These are phyloP conservation scores for Aleurites moluccanus DNA, from an alignment of 441 rosid genomes.

Conservation along the genomic window DNA sequence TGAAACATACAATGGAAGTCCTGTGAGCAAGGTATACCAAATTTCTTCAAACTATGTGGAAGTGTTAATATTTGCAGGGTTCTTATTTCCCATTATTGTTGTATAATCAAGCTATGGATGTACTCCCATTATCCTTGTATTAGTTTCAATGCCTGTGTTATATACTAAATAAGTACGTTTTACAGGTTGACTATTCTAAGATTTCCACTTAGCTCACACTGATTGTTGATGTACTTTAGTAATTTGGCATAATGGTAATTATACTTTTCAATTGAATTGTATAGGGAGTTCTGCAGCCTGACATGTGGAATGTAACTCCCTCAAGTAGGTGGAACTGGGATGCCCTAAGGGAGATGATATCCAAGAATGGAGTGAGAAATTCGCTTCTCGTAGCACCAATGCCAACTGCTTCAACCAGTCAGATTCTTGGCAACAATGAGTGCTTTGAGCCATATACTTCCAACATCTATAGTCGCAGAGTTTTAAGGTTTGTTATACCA, in stretches of 20 bases:
- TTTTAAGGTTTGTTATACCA: slow-evolving; percentile 54
- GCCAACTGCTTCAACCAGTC: slow-evolving; percentile 98
- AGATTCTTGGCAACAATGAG: slow-evolving; percentile 91
- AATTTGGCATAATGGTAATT: background rate
- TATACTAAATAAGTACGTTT: background rate
- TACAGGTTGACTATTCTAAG: background rate
- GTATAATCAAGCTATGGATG: background rate
- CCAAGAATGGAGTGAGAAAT: slow-evolving; percentile 72
- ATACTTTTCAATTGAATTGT: background rate
- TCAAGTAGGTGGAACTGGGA: slow-evolving; percentile 76
- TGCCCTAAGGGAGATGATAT: slow-evolving; percentile 54
- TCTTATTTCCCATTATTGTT: background rate
- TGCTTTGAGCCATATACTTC: slow-evolving; percentile 95
- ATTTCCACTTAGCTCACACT: background rate
- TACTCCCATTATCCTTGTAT: background rate
- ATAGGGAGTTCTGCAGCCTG: slow-evolving; percentile 88
- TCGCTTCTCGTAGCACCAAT: slow-evolving; percentile 89
- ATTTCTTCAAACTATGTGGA: background rate
- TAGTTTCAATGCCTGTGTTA: background rate
- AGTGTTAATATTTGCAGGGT: background rate
- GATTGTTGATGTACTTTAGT: background rate
- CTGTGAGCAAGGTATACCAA: slow-evolving; percentile 74
- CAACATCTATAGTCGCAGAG: slow-evolving; percentile 86
- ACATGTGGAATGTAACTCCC: slow-evolving; percentile 86
- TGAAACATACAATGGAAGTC: slow-evolving; percentile 73